phyloP scores from a whole-genome alignment of 78 protist genomes.

The Dictyostelium capitatum region DNA sequence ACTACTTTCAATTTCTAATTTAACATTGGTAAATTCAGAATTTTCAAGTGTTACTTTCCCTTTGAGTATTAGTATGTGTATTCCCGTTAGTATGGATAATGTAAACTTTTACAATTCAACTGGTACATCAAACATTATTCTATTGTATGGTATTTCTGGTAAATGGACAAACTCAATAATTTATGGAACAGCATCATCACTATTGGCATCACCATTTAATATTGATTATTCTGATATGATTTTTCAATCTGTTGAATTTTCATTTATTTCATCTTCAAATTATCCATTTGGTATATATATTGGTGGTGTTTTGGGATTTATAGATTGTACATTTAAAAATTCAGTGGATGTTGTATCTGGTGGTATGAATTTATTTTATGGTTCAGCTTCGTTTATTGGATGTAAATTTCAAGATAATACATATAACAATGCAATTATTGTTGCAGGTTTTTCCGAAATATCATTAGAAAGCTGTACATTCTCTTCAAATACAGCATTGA shows the following conservation, averaged over 20 bases:
- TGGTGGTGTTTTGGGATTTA: background rate
- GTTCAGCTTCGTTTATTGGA: background rate
- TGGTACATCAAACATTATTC: background rate
- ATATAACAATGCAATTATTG: background rate
- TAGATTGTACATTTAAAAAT: background rate
- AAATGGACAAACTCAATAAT: background rate
- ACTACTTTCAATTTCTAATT: background rate
- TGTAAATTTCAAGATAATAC: background rate
- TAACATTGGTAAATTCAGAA: background rate
- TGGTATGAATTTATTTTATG: background rate
- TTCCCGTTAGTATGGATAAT: background rate
- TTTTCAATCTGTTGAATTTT: background rate
- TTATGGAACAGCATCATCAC: background rate
- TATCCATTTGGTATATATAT: slow-evolving; percentile 7
- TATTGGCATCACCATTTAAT: background rate
- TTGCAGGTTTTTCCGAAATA: background rate
- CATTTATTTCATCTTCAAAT: background rate
- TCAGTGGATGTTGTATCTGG: background rate
- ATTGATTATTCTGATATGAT: background rate
- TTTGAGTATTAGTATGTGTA: background rate
- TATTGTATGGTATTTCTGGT: background rate
- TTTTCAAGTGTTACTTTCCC: background rate
- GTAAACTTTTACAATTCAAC: background rate
- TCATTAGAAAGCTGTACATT: background rate
- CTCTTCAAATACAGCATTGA: background rate